Evolutionary conservation across 202 grass and related monocot species (phyloP).

Genomic region (Eragrostis tef): DNA sequence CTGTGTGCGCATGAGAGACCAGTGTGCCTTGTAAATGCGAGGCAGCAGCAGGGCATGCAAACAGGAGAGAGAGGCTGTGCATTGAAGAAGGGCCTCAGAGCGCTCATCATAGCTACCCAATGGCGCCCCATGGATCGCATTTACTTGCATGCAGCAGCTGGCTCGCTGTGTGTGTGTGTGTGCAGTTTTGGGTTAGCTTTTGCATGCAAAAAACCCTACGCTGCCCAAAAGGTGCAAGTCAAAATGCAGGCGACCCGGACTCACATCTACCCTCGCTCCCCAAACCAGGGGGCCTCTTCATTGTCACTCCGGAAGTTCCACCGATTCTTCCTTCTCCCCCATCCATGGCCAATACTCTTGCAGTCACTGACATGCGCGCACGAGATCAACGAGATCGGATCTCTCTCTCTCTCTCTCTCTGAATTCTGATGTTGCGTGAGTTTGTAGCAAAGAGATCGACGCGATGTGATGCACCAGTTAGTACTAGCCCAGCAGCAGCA

Average conservation of each 20-base stretch:
- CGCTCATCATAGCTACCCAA: slow-evolving; percentile 52
- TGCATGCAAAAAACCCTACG: slow-evolving; percentile 33
- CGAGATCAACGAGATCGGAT: slow-evolving; percentile 13
- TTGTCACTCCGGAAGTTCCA: neutral
- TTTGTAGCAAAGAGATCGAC: slow-evolving; percentile 52
- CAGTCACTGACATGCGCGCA: slow-evolving; percentile 36
- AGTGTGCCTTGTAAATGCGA: slow-evolving; percentile 46
- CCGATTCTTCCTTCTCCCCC: neutral
- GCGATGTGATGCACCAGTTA: slow-evolving; percentile 36
- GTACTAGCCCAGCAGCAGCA: neutral
- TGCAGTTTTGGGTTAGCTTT: slow-evolving; percentile 23
- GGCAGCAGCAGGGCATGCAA: slow-evolving; percentile 10
- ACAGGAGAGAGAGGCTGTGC: neutral
- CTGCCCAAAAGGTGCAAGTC: slow-evolving; percentile 49
- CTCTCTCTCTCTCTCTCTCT: neutral
- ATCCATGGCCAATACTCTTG: neutral
- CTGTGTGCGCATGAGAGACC: neutral
- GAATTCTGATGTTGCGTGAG: slow-evolving; percentile 55
- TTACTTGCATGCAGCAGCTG: slow-evolving; percentile 41
- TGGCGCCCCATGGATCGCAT: slow-evolving; percentile 19
- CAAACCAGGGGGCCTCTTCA: slow-evolving; percentile 40
- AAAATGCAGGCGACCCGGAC: slow-evolving; percentile 52
- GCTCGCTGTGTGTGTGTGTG: slow-evolving; percentile 1
- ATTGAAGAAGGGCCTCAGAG: slow-evolving; percentile 47
- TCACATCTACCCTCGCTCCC: slow-evolving; percentile 40